Percentiles rank a stretch among this genome's conserved stretches.
Evolutionary conservation across 495 filamentous ascomycete species (phyloP).

Genomic region (Podospora fimiseda): DNA sequence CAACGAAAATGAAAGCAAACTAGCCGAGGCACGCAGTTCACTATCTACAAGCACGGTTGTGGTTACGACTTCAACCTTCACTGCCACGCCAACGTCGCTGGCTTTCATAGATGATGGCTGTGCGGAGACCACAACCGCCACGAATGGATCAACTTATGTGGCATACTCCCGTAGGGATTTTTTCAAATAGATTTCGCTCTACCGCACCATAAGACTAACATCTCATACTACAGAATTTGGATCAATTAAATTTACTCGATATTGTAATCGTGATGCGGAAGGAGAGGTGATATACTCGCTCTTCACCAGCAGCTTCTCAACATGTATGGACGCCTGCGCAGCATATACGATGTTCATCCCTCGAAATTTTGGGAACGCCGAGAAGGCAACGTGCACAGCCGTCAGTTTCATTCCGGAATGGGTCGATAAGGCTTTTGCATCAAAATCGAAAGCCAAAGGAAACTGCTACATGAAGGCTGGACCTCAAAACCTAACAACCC

Average conservation of each 20-base stretch:
- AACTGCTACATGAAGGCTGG: slow-evolving; percentile 44
- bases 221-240: slow-evolving; percentile 24
- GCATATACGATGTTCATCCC: slow-evolving; percentile 33
- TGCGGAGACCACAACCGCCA: slow-evolving; percentile 20
- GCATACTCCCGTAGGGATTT: slow-evolving; percentile 17
- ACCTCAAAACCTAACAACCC: slow-evolving; percentile 26
- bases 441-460: slow-evolving; percentile 27
- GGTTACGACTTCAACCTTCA: slow-evolving; percentile 13
- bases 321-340: slow-evolving; percentile 45
- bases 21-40: slow-evolving; percentile 18
- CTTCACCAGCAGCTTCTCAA: slow-evolving; percentile 35
- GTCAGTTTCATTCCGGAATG: slow-evolving; percentile 41
- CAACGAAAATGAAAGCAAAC: slow-evolving; percentile 27
- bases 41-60: neutral
- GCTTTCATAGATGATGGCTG: slow-evolving; percentile 33
- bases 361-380: slow-evolving; percentile 17
- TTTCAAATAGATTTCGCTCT: neutral
- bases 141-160: slow-evolving; percentile 26
- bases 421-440: slow-evolving; percentile 30
- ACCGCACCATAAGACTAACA: neutral
- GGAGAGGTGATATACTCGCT: slow-evolving; percentile 26
- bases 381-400: slow-evolving; percentile 33
- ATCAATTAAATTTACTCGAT: slow-evolving; percentile 29
- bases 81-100: slow-evolving; percentile 13
- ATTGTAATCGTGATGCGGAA: slow-evolving; percentile 35